These are phyloP conservation scores for Nevesoporus exiguus DNA, from an alignment of 768 basidiomycete species.

Conservation along the genomic window DNA sequence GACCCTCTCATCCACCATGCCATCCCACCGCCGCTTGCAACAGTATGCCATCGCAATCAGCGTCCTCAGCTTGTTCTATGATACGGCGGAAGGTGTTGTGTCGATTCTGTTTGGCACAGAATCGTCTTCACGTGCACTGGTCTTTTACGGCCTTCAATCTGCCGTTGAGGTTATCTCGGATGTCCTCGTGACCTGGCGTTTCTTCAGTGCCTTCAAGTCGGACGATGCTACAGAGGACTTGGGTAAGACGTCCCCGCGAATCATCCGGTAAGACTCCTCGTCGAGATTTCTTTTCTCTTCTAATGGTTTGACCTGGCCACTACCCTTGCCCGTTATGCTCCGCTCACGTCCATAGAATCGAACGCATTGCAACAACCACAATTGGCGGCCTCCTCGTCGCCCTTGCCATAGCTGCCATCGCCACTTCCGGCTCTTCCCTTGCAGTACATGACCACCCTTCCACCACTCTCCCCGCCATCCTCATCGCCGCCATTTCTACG, in stretches of 20 bases:
- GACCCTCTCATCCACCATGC: slow-evolving; percentile 11
- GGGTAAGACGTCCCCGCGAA: not conserved
- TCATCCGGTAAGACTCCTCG: slow-evolving; percentile 11
- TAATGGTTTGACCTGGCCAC: not conserved
- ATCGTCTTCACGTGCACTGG: slow-evolving; percentile 40
- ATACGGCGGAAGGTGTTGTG: slow-evolving; percentile 39
- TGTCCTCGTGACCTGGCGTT: slow-evolving; percentile 44
- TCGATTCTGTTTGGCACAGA: slow-evolving; percentile 45
- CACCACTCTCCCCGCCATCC: slow-evolving; percentile 38
- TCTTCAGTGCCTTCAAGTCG: slow-evolving; percentile 31
- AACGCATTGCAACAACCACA: slow-evolving; percentile 34
- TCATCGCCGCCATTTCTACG: slow-evolving; percentile 41
- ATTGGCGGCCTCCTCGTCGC: slow-evolving; percentile 38
- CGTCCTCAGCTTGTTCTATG: slow-evolving; percentile 39
- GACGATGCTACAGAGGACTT: slow-evolving; percentile 28
- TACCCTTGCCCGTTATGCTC: not conserved
- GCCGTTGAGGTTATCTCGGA: slow-evolving; percentile 46
- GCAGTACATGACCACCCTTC: slow-evolving; percentile 36
- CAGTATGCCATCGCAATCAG: slow-evolving; percentile 43
- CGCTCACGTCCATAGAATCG: slow-evolving; percentile 26
- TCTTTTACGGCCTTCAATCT: slow-evolving; percentile 50
- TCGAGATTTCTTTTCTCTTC: not conserved
- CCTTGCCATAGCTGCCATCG: slow-evolving; percentile 38
- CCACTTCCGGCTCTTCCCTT: slow-evolving; percentile 35
- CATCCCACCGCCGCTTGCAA: slow-evolving; percentile 16